A percentile compares a stretch with the other conserved stretches of the same genome.
These are phyloP conservation scores for Papiliotrema fonsecae DNA, from an alignment of 1,284 basidiomycete genomes.

Conservation along the genomic window DNA sequence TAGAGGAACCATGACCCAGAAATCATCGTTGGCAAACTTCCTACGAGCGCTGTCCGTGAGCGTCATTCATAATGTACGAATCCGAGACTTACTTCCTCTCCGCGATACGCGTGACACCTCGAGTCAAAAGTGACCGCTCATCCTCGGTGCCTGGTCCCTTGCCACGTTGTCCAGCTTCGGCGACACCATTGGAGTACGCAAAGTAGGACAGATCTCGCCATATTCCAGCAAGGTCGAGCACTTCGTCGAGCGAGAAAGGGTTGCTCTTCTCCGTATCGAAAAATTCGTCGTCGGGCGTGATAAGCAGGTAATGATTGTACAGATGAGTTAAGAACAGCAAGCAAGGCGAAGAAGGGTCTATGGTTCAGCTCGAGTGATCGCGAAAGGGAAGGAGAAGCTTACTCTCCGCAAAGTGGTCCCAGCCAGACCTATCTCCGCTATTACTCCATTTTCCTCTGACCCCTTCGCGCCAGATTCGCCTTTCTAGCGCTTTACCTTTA, in stretches of 20 bases:
- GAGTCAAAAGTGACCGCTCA: slow-evolving; percentile 67
- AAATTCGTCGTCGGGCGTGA: slow-evolving; percentile 97
- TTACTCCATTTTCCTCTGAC: slow-evolving; percentile 56
- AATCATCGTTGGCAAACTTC: slow-evolving; percentile 70
- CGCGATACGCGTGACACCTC: slow-evolving; percentile 71
- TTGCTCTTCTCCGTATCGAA: slow-evolving; percentile 58
- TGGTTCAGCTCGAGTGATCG: slow-evolving; percentile 11
- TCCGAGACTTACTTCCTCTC: slow-evolving; percentile 69
- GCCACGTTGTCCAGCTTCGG: slow-evolving; percentile 40
- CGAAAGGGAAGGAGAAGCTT: slow-evolving; percentile 23
- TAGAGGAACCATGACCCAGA: slow-evolving; percentile 72
- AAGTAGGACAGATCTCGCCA: slow-evolving; percentile 47
- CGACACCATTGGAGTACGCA: slow-evolving; percentile 47
- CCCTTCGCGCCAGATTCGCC: slow-evolving; percentile 67
- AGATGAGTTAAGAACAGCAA: slow-evolving; percentile 77
- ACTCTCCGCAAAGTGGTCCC: slow-evolving; percentile 51
- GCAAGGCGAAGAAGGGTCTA: slow-evolving; percentile 55
- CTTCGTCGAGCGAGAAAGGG: slow-evolving; percentile 77
- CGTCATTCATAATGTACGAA: slow-evolving; percentile 17
- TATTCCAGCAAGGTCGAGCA: slow-evolving; percentile 49
- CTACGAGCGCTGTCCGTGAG: slow-evolving; percentile 61
- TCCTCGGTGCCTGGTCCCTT: slow-evolving; percentile 54
- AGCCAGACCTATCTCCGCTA: slow-evolving; percentile 47
- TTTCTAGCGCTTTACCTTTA: slow-evolving; percentile 53
- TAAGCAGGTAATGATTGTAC: slow-evolving; percentile 78